Evolutionary conservation across 2,329 filamentous ascomycete genomes (phyloP), one percentile per base, ranked within the genome.

Genomic region (Trichoderma cornu-damae): DNA sequence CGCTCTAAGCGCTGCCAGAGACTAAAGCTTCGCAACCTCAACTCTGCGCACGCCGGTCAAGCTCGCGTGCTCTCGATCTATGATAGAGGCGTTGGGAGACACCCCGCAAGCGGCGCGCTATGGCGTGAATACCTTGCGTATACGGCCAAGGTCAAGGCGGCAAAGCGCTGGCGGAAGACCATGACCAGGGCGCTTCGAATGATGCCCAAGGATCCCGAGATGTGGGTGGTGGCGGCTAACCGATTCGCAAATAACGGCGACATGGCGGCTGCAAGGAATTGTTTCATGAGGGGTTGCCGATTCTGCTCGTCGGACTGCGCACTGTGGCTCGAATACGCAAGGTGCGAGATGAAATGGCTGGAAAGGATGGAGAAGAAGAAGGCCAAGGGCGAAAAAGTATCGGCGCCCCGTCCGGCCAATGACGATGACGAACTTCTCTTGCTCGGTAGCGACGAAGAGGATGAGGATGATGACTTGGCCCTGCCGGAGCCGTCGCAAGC

Each of bases 121-220:
- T 99, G 94, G 94, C 85, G 89, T 71, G 89, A 92, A 67, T 96
- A 96, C 68, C 85, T 97, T 59, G 83, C 87, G 59, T 97, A 90
- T 70, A 86, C 89, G 14, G 81, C 85, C 65, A 81, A 84, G 62
- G 79, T 85, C 68, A 86, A 82, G 65, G 83, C 85, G 5, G 79
- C 79, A 14, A 87, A 86, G 72, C 77, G 84, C 38, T 87, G 85
- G 75, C 85, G 82, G 72, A 79, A 77, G 59, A 76, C 82, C 62
- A 79, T 86, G 73, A 85, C 82, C 18, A 76, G 84, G 46, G 89
- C 90, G 14, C 77, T 97, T 64, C 83, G 93, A 62, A 80, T 99
- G 73, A 91, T 96, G 73, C 93, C 94, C 14, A 84, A 85, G 53
- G 90, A 93, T 64, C 79, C 86, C 7, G 86, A 88, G 58, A 75